phyloP scores from a whole-genome alignment of 768 basidiomycete species.

The Mrakia frigida region DNA sequence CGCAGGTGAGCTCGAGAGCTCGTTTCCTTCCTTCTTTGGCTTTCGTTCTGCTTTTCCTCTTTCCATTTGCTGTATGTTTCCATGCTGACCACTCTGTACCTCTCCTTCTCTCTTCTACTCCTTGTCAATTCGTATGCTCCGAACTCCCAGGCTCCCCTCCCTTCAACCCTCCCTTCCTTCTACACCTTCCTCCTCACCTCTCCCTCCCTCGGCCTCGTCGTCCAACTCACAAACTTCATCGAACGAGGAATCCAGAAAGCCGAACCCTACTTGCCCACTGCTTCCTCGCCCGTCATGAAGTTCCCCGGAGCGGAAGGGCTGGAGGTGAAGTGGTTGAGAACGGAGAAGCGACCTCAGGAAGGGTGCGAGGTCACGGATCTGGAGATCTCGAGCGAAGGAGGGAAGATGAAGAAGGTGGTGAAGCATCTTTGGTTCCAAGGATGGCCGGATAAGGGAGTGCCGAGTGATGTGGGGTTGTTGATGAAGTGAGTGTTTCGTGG shows the following conservation, averaged over 20 bases:
- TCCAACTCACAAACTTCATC: slow-evolving; percentile 43
- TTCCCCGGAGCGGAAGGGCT: background rate
- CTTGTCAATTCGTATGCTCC: background rate
- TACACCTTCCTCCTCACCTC: slow-evolving; percentile 32
- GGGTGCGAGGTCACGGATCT: slow-evolving; percentile 2
- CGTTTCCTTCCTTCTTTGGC: slow-evolving; percentile 5
- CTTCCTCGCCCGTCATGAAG: background rate
- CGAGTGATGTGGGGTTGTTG: background rate
- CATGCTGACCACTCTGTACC: too few species aligned
- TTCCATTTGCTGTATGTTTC: too few species aligned
- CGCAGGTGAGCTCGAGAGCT: slow-evolving; percentile 39
- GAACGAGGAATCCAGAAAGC: slow-evolving; percentile 42
- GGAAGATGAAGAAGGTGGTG: background rate
- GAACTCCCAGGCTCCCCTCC: slow-evolving; percentile 43
- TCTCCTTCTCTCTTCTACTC: background rate
- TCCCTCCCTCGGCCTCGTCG: slow-evolving; percentile 37
- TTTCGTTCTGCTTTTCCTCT: background rate
- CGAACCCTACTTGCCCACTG: slow-evolving; percentile 41
- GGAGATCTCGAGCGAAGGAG: background rate
- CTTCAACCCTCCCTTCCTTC: slow-evolving; percentile 39
- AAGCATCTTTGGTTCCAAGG: slow-evolving; percentile 13
- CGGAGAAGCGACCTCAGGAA: background rate
- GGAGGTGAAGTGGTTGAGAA: background rate
- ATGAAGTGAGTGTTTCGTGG: slow-evolving; percentile 17
- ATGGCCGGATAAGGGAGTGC: slow-evolving; percentile 29